A percentile compares a stretch with the other conserved stretches of the same genome.
These are phyloP conservation scores for Fusarium nelsonii DNA, from an alignment of 2,329 filamentous ascomycete genomes.

Conservation along the genomic window DNA sequence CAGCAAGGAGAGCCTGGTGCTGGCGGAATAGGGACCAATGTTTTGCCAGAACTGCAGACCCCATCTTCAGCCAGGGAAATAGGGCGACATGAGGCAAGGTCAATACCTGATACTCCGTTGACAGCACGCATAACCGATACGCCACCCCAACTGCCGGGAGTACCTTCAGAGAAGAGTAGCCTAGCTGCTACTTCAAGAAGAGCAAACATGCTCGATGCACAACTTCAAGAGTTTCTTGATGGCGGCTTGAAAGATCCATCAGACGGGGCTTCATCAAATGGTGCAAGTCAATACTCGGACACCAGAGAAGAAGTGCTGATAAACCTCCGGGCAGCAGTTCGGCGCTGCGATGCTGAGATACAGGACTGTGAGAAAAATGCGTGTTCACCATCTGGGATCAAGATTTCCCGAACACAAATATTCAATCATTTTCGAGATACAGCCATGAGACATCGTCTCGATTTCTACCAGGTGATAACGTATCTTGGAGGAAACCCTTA, in stretches of 20 bases:
- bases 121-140: neutral
- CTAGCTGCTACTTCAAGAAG: neutral
- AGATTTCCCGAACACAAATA: neutral
- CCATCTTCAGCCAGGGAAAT: neutral
- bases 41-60: neutral
- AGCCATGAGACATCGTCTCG: neutral
- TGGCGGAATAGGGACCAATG: neutral
- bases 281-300: neutral
- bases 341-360: neutral
- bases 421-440: neutral
- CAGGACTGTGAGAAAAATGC: neutral
- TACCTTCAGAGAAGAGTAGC: neutral
- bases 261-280: neutral
- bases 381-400: neutral
- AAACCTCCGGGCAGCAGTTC: neutral
- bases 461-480: neutral
- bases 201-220: no score
- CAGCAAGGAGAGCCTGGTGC: neutral
- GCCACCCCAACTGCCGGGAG: neutral
- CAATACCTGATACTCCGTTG: neutral
- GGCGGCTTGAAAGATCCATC: no score
- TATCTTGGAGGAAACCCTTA: neutral
- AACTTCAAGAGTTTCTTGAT: no score
- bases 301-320: no score
- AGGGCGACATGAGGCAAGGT: no score